Evolutionary conservation across 805 yeast genomes (phyloP), one percentile per base, ranked within the genome.

Genomic region (Sungouiella blattae): DNA sequence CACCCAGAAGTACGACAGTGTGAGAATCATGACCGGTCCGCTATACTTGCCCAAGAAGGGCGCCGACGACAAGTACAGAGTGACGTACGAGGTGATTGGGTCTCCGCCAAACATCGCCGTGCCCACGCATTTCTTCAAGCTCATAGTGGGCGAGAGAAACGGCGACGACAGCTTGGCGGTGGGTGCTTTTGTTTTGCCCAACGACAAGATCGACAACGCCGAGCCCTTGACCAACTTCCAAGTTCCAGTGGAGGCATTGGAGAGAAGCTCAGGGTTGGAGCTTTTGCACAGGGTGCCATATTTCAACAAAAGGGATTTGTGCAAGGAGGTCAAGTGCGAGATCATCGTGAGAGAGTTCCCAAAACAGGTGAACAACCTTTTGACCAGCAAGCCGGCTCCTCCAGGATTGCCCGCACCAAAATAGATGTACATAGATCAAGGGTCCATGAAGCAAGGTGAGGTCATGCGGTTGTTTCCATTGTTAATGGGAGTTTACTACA

Each of bases 21-120:
- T 93, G 9, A 71, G 97, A 45, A 72, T 93, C 24, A 82, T 93
- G 54, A 93, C 98, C 0, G 98, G 98, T 2, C 97, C 98, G 1
- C 66, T 93, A 35, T 93, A 81, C 57, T 71, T 93, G 36, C 98
- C 98, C 5, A 81, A 80, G 46, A 67, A 67, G 41, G 77, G 78
- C 43, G 80, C 78, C 2, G 96, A 89, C 55, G 96, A 95, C 4
- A 91, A 91, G 57, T 86, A 67, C 58, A 73, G 83, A 44, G 96
- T 93, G 13, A 65, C 74, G 2, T 93, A 91, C 60, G 98, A 93
- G 62, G 85, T 93, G 27, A 87, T 93, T 56, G 98, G 98, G 2
- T 85, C 87, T 50, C 98, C 98, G 8, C 98, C 98, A 32, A 86
- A 77, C 52, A 73, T 93, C 35, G 98, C 98, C 0, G 98, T 93